These are phyloP conservation scores for Chaetothyriales sp. DNA, from an alignment of 2,329 filamentous ascomycete genomes.

Conservation along the genomic window DNA sequence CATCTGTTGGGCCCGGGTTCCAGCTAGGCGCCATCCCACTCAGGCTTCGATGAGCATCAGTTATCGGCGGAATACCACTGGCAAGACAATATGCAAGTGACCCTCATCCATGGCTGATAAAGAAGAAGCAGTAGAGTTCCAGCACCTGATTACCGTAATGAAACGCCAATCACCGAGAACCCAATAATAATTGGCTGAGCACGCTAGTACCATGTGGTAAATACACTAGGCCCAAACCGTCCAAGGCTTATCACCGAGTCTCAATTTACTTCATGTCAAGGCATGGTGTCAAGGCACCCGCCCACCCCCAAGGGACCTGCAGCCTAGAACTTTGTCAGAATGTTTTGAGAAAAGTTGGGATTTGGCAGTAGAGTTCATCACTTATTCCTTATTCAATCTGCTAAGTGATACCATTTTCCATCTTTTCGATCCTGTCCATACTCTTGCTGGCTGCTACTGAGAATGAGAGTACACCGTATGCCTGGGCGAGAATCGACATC, in stretches of 20 bases:
- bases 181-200: not conserved
- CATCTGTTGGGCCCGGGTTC: too few species aligned
- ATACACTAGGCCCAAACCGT: not conserved
- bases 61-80: too few species aligned
- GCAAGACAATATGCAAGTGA: too few species aligned
- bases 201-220: not conserved
- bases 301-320: not conserved
- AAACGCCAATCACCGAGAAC: not conserved
- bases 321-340: not conserved
- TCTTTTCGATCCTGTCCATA: not conserved
- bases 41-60: too few species aligned
- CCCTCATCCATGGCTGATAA: too few species aligned
- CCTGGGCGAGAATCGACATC: not conserved
- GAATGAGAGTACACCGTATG: not conserved
- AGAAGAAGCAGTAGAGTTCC: too few species aligned
- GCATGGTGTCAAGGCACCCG: not conserved
- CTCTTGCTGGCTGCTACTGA: not conserved
- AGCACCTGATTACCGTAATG: not conserved
- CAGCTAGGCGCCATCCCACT: too few species aligned
- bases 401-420: not conserved
- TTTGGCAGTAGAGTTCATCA: not conserved
- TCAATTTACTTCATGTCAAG: not conserved
- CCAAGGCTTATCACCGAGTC: not conserved
- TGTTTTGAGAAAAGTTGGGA: not conserved
- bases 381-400: not conserved